A percentile compares a stretch with the other conserved stretches of the same genome.
Evolutionary conservation across 345 rosid species (phyloP).

Genomic region (Aurinia saxatilis): DNA sequence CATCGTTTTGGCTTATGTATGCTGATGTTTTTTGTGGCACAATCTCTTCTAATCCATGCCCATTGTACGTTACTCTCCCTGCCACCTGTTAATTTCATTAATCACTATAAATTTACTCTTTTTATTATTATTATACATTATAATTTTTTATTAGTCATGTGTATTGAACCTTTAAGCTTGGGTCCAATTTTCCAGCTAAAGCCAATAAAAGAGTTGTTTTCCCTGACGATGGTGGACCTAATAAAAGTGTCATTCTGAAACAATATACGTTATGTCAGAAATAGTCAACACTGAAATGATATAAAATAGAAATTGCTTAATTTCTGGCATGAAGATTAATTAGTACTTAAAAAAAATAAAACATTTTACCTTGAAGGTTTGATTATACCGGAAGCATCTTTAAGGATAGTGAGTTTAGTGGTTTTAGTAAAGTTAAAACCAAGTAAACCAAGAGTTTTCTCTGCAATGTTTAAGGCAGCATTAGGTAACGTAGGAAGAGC

Average conservation of each 20-base stretch:
- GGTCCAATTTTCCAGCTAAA: slow-evolving; percentile 73
- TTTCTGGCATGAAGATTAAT: neutral
- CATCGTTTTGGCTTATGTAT: slow-evolving; percentile 88
- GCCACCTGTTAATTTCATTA: slow-evolving; percentile 37
- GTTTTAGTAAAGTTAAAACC: slow-evolving; percentile 54
- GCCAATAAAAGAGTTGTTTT: slow-evolving; percentile 77
- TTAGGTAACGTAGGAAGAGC: slow-evolving; percentile 89
- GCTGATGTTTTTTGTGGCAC: slow-evolving; percentile 87
- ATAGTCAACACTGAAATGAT: neutral
- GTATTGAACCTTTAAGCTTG: slow-evolving; percentile 43
- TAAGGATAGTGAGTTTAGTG: slow-evolving; percentile 71
- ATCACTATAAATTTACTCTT: neutral
- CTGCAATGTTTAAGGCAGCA: slow-evolving; percentile 56
- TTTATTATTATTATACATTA: neutral
- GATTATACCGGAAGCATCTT: slow-evolving; percentile 62
- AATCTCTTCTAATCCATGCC: slow-evolving; percentile 54
- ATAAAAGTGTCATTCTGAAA: slow-evolving; percentile 60
- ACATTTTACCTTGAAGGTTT: slow-evolving; percentile 79
- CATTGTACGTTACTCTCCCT: slow-evolving; percentile 71
- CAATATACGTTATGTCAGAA: neutral
- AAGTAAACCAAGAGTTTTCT: slow-evolving; percentile 44
- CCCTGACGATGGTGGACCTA: slow-evolving; percentile 94
- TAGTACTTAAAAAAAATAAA: too few species aligned
- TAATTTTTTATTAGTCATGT: neutral
- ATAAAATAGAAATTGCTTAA: neutral